These are phyloP conservation scores for Periconia macrospinosa DNA, from an alignment of 2,329 filamentous ascomycete genomes.

Conservation along the genomic window DNA sequence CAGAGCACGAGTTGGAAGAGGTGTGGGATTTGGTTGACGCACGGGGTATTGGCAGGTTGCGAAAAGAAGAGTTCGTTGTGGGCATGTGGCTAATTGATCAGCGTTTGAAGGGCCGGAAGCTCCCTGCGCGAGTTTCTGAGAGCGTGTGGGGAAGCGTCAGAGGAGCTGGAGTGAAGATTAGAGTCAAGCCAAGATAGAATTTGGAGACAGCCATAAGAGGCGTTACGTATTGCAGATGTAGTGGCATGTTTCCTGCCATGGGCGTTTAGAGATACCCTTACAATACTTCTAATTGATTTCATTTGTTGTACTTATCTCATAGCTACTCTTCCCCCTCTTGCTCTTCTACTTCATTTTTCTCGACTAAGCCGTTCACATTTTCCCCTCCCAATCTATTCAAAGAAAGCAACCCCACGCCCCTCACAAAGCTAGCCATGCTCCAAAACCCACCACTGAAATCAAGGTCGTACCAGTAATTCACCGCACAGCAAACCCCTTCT, in stretches of 20 bases:
- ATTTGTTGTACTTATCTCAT: slow-evolving; percentile 4
- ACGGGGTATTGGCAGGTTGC: slow-evolving; percentile 57
- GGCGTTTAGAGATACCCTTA: slow-evolving; percentile 32
- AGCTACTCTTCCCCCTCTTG: background rate
- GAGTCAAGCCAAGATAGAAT: slow-evolving; percentile 17
- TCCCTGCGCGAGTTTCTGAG: slow-evolving; percentile 69
- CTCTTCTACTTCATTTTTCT: background rate
- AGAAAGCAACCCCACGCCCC: slow-evolving; percentile 30
- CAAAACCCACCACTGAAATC: slow-evolving; percentile 72
- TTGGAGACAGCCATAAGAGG: background rate
- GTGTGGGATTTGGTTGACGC: slow-evolving; percentile 77
- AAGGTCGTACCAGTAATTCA: slow-evolving; percentile 89
- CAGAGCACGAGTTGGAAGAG: slow-evolving; percentile 68
- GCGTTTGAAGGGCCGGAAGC: slow-evolving; percentile 75
- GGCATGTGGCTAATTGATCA: slow-evolving; percentile 84
- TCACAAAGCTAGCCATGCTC: slow-evolving; percentile 59
- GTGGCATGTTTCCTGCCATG: background rate
- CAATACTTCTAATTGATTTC: background rate
- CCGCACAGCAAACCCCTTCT: slow-evolving; percentile 74
- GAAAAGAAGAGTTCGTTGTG: slow-evolving; percentile 75
- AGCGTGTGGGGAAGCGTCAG: slow-evolving; percentile 75
- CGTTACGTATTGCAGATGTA: background rate
- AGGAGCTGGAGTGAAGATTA: slow-evolving; percentile 46
- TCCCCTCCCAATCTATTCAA: slow-evolving; percentile 1
- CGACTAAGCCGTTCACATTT: background rate